Evolutionary conservation across 768 basidiomycete genomes (phyloP).

Genomic region (Peribolospora kevripleyi): DNA sequence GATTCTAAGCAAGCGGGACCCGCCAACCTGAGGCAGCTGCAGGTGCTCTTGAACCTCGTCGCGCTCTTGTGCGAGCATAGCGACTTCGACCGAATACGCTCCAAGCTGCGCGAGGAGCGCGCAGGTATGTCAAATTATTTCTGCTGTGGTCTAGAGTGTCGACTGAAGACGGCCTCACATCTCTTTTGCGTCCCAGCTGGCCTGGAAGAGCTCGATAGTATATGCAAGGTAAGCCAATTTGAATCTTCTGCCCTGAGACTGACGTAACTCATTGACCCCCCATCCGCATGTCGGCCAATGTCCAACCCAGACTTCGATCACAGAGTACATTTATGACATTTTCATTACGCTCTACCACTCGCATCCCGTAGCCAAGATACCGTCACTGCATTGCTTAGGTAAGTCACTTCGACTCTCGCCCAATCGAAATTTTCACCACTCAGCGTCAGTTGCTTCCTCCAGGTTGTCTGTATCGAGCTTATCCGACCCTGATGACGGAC

Average conservation of each 20-base stretch:
- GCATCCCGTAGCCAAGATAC: slow-evolving; percentile 39
- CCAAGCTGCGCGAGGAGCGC: slow-evolving; percentile 22
- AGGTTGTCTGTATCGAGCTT: slow-evolving; percentile 81
- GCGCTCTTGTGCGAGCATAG: slow-evolving; percentile 71
- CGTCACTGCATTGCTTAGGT: slow-evolving; percentile 65
- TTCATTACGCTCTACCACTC: slow-evolving; percentile 44
- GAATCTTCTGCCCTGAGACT: background rate
- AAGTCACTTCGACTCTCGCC: slow-evolving; percentile 10
- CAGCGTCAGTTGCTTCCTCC: slow-evolving; percentile 1
- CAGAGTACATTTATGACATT: slow-evolving; percentile 55
- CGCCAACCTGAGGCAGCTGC: slow-evolving; percentile 11
- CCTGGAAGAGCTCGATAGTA: slow-evolving; percentile 23
- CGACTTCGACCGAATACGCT: slow-evolving; percentile 52
- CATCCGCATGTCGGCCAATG: background rate
- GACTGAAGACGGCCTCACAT: too few relatives aligned
- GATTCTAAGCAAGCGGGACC: slow-evolving; percentile 3
- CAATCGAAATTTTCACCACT: background rate
- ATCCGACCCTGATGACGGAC: slow-evolving; percentile 71
- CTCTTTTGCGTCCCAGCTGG: too few relatives aligned
- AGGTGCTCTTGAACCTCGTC: slow-evolving; percentile 54
- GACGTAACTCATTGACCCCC: background rate
- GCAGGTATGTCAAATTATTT: slow-evolving; percentile 26
- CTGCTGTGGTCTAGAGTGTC: background rate
- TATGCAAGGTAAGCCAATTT: slow-evolving; percentile 28
- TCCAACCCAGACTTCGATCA: slow-evolving; percentile 35